Evolutionary conservation across 164 flowering plant genomes (phyloP).

Genomic region (Kingdonia uniflora): DNA sequence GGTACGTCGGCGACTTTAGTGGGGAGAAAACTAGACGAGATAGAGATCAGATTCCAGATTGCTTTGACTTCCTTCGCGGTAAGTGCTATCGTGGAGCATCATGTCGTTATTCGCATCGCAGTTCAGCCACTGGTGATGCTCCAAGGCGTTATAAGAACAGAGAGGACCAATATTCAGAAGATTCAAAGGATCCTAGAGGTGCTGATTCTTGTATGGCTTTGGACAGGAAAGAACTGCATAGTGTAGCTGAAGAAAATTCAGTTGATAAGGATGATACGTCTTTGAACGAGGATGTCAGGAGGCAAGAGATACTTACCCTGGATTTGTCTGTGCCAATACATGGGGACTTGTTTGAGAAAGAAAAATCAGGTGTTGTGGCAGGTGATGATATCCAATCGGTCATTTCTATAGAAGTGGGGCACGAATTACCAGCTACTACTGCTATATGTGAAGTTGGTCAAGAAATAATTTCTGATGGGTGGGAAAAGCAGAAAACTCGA

Average conservation of each 20-base stretch:
- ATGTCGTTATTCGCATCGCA: constrained; percentile 62
- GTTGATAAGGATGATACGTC: constrained; percentile 11
- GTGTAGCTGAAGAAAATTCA: no score
- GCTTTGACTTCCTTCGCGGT: constrained; percentile 64
- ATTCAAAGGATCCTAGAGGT: constrained; percentile 14
- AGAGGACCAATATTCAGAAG: constrained; percentile 24
- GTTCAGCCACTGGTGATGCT: constrained; percentile 25
- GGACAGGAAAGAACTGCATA: no score
- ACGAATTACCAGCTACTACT: constrained; percentile 6
- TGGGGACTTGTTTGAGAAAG: constrained; percentile 14
- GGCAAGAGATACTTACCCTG: constrained; percentile 9
- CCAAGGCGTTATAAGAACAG: constrained; percentile 27
- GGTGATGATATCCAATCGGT: constrained; percentile 11
- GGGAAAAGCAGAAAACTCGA: constrained; percentile 8
- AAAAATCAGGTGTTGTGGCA: constrained; percentile 5
- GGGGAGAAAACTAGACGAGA: constrained; percentile 34
- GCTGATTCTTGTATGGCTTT: constrained; percentile 3
- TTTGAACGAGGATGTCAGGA: constrained; percentile 13
- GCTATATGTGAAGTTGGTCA: constrained; percentile 7
- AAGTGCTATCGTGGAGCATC: constrained; percentile 75
- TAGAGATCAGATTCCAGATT: constrained; percentile 30
- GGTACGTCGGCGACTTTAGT: constrained; percentile 26
- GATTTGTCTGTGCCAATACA: constrained; percentile 14
- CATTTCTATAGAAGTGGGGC: constrained; percentile 17
- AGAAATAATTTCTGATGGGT: constrained; percentile 9